A percentile compares a stretch with the other conserved stretches of the same genome.
Evolutionary conservation across 2,329 filamentous ascomycete genomes (phyloP).

Genomic region (Chaetomiaceae sp.): DNA sequence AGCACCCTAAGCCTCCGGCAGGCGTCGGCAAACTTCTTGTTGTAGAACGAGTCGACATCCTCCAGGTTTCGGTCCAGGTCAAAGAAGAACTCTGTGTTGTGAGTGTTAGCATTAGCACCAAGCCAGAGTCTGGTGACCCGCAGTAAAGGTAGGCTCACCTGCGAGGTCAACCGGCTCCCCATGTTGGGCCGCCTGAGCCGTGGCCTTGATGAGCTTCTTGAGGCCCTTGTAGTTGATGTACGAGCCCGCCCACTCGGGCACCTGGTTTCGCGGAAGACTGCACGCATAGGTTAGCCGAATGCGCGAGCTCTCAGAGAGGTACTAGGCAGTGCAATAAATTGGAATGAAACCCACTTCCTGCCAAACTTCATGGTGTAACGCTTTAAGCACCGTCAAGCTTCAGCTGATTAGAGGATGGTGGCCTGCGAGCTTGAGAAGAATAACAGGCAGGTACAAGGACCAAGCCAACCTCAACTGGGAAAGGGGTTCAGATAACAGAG

Average conservation of each 20-base stretch:
- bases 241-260: conserved; percentile 76
- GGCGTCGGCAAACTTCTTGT: conserved; percentile 85
- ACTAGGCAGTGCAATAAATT: no score
- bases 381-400: background rate
- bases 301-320: no score
- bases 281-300: conserved; percentile 13
- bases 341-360: conserved; percentile 26
- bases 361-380: conserved; percentile 33
- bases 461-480: no score
- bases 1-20: conserved; percentile 78
- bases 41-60: conserved; percentile 94
- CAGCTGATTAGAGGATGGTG: no score
- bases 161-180: conserved; percentile 80
- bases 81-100: conserved; percentile 95
- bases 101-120: conserved; percentile 1
- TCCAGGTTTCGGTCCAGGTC: conserved; percentile 94
- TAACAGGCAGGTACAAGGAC: no score
- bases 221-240: conserved; percentile 89
- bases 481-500: no score
- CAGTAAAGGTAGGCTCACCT: conserved; percentile 54
- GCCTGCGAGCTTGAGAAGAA: no score
- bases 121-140: conserved; percentile 18
- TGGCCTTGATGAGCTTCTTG: conserved; percentile 91
- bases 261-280: conserved; percentile 72
- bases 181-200: conserved; percentile 57